Conservation (phyloP, 352 stramenopile species). For the Blastocystis sp. region DNA sequence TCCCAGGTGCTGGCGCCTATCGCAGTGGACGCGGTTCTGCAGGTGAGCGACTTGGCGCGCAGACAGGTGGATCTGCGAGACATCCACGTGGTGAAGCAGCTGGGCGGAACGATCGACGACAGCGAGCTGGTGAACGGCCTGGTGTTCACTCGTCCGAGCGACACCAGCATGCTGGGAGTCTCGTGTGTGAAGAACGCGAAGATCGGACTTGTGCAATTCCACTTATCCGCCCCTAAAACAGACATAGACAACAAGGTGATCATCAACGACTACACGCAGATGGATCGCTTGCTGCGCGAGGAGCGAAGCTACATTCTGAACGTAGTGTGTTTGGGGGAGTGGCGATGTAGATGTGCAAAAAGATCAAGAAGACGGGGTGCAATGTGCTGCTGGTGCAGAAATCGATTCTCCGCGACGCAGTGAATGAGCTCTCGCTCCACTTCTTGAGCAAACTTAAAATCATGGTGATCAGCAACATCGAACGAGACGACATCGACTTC, state of each 20-base stretch:
- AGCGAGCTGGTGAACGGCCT: constrained; percentile 93
- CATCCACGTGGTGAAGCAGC: constrained; percentile 94
- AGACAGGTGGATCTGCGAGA: constrained; percentile 87
- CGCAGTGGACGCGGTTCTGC: constrained; percentile 93
- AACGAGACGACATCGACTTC: constrained; percentile 96
- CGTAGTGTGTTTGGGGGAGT: constrained; percentile 65
- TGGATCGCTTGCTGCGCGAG: constrained; percentile 97
- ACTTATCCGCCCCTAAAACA: constrained; percentile 94
- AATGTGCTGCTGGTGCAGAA: constrained; percentile 99
- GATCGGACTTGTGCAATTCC: constrained; percentile 85
- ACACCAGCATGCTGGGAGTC: constrained; percentile 42
- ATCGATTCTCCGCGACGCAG: constrained; percentile 95
- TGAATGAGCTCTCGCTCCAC: constrained; percentile 97
- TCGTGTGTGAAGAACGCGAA: constrained; percentile 90
- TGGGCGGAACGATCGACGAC: constrained; percentile 97
- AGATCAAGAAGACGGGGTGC: constrained; percentile 95
- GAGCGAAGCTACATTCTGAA: constrained; percentile 96
- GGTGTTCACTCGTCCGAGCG: constrained; percentile 89
- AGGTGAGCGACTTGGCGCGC: constrained; percentile 84
- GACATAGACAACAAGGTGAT: constrained; percentile 99
- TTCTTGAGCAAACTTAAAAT: constrained; percentile 99
- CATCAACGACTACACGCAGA: constrained; percentile 96
- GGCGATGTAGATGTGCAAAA: constrained; percentile 68
- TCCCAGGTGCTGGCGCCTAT: constrained; percentile 92
- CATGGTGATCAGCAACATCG: constrained; percentile 95